A percentile compares a stretch with the other conserved stretches of the same genome.
Evolutionary conservation across 73 alveolate species (phyloP).

Genomic region (Uronychia binucleata): DNA sequence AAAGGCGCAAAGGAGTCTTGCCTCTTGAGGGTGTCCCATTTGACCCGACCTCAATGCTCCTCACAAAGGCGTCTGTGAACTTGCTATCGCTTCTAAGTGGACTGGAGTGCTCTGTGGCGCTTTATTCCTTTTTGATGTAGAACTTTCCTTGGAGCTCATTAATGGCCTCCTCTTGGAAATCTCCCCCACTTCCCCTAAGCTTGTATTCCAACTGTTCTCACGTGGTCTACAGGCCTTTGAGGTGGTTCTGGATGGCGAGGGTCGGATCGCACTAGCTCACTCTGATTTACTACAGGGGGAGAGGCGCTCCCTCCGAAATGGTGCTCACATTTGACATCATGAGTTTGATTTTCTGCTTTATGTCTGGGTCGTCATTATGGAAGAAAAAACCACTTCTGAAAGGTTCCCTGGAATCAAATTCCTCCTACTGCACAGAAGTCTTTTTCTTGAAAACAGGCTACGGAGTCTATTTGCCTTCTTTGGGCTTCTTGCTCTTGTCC

Average conservation of each 20-base stretch:
- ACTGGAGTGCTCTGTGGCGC: neutral
- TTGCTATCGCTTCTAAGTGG: neutral
- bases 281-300: neutral
- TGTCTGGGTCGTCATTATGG: neutral
- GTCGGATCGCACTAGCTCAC: neutral
- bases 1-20: neutral
- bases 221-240: neutral
- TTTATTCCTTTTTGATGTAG: neutral
- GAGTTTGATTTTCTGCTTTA: too few species aligned
- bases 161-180: neutral
- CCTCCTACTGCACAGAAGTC: too few species aligned
- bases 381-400: neutral
- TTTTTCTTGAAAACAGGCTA: too few species aligned
- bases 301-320: neutral
- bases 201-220: neutral
- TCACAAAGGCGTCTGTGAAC: neutral
- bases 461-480: too few species aligned
- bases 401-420: too few species aligned
- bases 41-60: neutral
- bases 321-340: neutral
- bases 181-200: neutral
- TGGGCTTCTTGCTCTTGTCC: too few species aligned
- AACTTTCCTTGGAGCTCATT: neutral
- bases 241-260: neutral
- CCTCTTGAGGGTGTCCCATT: neutral